These are phyloP conservation scores for Lagenidium giganteum DNA, from an alignment of 352 stramenopile species.

Conservation along the genomic window DNA sequence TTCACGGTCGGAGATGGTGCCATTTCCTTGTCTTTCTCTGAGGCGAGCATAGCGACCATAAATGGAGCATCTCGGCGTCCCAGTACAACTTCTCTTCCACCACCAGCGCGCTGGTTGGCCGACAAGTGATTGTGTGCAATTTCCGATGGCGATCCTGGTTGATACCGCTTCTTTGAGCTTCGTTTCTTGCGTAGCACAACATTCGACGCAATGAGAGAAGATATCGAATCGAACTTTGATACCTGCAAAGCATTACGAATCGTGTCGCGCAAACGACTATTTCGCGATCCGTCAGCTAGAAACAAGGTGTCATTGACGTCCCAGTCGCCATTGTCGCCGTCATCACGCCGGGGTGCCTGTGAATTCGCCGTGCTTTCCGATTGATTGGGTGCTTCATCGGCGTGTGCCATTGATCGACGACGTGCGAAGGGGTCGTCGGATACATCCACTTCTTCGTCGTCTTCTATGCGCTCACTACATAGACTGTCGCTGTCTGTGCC, in stretches of 20 bases:
- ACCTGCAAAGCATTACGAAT: slow-evolving; percentile 73
- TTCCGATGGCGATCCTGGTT: not conserved
- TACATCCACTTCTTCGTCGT: slow-evolving; percentile 22
- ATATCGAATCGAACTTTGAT: slow-evolving; percentile 90
- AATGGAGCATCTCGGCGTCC: slow-evolving; percentile 53
- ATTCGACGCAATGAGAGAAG: slow-evolving; percentile 78
- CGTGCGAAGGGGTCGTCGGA: slow-evolving; percentile 3
- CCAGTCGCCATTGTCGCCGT: slow-evolving; percentile 45
- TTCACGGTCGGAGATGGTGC: not conserved
- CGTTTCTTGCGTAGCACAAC: slow-evolving; percentile 55
- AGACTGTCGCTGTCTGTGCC: slow-evolving; percentile 35
- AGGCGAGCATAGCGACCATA: slow-evolving; percentile 51
- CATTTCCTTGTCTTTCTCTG: slow-evolving; percentile 16
- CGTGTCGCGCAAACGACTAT: slow-evolving; percentile 81
- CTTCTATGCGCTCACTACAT: slow-evolving; percentile 31
- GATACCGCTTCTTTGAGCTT: not conserved
- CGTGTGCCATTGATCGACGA: slow-evolving; percentile 7
- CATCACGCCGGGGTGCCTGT: slow-evolving; percentile 1
- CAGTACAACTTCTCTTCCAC: slow-evolving; percentile 51
- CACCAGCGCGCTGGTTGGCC: slow-evolving; percentile 10
- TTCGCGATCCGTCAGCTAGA: slow-evolving; percentile 80
- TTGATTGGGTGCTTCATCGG: not conserved
- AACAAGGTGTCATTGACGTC: slow-evolving; percentile 79
- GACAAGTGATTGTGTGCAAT: slow-evolving; percentile 10
- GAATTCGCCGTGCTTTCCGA: too few species aligned